Evolutionary conservation across 2,329 filamentous ascomycete species (phyloP).

Genomic region (Fonsecaea nubica): DNA sequence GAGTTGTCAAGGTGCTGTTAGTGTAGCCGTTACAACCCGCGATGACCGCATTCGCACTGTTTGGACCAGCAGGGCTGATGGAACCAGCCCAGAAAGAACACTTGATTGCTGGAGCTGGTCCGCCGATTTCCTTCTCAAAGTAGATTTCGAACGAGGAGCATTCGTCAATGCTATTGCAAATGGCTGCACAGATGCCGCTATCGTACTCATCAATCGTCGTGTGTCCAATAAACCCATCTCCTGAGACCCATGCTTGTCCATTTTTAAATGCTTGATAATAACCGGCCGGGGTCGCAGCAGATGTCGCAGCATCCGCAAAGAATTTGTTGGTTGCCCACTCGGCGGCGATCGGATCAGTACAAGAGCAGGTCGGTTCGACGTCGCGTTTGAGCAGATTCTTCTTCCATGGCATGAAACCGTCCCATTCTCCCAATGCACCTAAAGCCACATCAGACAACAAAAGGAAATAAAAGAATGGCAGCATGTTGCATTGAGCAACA

Average conservation of each 20-base stretch:
- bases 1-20: conserved; percentile 22
- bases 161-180: conserved; percentile 32
- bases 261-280: conserved; percentile 33
- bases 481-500: conserved; percentile 36
- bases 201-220: conserved; percentile 35
- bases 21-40: conserved; percentile 36
- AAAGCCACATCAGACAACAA: conserved; percentile 31
- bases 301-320: conserved; percentile 26
- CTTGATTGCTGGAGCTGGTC: conserved; percentile 21
- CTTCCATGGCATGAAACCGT: conserved; percentile 19
- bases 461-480: conserved; percentile 36
- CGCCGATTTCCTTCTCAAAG: conserved; percentile 32
- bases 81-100: conserved; percentile 35
- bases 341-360: conserved; percentile 20
- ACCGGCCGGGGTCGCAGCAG: conserved; percentile 28
- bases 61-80: conserved; percentile 13
- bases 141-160: conserved; percentile 37
- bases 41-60: conserved; percentile 27
- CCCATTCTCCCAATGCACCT: conserved; percentile 26
- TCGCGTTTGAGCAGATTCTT: conserved; percentile 26
- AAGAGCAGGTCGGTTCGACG: conserved; percentile 31
- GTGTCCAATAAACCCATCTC: conserved; percentile 34
- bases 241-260: conserved; percentile 29
- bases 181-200: conserved; percentile 27
- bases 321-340: conserved; percentile 26